phyloP scores from a whole-genome alignment of 345 rosid species.

The Eucalyptus marginata region DNA sequence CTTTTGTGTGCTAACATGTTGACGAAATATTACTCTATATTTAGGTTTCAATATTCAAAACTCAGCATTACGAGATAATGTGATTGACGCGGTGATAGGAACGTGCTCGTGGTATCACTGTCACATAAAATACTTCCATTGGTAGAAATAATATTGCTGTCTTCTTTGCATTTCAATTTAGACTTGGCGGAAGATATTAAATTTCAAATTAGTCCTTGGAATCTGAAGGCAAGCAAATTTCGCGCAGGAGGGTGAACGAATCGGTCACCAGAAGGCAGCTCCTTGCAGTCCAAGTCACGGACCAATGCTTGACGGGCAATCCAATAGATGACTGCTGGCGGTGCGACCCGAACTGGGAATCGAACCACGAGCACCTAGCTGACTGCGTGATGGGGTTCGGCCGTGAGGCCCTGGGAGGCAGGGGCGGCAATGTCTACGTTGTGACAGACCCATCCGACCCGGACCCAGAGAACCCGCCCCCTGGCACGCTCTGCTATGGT shows the following conservation, averaged over 20 bases:
- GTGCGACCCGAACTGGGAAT: neutral
- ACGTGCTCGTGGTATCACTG: neutral
- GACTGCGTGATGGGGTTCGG: slow-evolving; percentile 5
- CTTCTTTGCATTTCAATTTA: neutral
- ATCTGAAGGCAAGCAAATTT: neutral
- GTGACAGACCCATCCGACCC: neutral
- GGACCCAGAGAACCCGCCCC: neutral
- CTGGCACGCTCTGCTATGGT: slow-evolving; percentile 6
- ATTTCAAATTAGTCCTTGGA: neutral
- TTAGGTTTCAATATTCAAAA: too few species aligned
- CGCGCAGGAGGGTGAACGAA: neutral
- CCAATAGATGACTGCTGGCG: slow-evolving; percentile 6
- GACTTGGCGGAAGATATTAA: neutral
- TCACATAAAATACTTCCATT: neutral
- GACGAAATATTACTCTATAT: too few species aligned
- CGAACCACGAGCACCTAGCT: neutral
- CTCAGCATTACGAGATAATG: too few species aligned
- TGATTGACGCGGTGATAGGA: too few species aligned
- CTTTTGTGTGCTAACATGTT: too few species aligned
- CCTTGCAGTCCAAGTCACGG: neutral
- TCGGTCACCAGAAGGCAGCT: neutral
- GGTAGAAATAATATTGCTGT: neutral
- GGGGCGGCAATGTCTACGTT: neutral
- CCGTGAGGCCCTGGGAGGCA: neutral
- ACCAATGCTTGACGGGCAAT: neutral